These are phyloP conservation scores for Symbiodinium pilosum DNA, from an alignment of 73 alveolate genomes.

Conservation along the genomic window DNA sequence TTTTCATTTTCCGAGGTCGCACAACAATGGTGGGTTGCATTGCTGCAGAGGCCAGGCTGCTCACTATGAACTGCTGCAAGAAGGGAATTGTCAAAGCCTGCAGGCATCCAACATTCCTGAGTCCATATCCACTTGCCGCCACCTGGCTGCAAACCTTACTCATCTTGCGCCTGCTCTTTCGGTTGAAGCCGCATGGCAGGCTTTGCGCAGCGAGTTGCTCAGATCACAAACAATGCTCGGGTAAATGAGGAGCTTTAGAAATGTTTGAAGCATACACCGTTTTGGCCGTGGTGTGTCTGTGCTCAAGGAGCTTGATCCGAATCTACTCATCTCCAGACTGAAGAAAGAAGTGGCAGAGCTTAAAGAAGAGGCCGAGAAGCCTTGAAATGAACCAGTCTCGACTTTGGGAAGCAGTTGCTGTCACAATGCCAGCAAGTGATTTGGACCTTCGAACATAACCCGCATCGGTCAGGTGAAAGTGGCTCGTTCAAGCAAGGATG, in stretches of 20 bases:
- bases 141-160: background rate
- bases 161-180: no score
- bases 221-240: slow-evolving; percentile 98
- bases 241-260: slow-evolving; percentile 97
- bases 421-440: background rate
- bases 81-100: background rate
- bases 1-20: slow-evolving; percentile 25
- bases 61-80: background rate
- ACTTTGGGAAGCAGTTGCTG: background rate
- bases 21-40: slow-evolving; percentile 99
- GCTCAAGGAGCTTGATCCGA: slow-evolving; percentile 99
- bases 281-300: no score
- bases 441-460: background rate
- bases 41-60: slow-evolving; percentile 93
- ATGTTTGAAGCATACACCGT: no score
- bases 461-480: slow-evolving; percentile 23
- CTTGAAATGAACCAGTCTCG: background rate
- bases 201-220: slow-evolving; percentile 99
- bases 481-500: slow-evolving; percentile 63
- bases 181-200: slow-evolving; percentile 55
- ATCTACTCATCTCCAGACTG: slow-evolving; percentile 98
- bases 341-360: slow-evolving; percentile 99
- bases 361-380: slow-evolving; percentile 97
- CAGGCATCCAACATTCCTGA: slow-evolving; percentile 97
- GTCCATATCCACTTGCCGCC: slow-evolving; percentile 97